Evolutionary conservation across 768 basidiomycete species (phyloP), one percentile per base, ranked within the genome.

Genomic region (Kwoniella pini): DNA sequence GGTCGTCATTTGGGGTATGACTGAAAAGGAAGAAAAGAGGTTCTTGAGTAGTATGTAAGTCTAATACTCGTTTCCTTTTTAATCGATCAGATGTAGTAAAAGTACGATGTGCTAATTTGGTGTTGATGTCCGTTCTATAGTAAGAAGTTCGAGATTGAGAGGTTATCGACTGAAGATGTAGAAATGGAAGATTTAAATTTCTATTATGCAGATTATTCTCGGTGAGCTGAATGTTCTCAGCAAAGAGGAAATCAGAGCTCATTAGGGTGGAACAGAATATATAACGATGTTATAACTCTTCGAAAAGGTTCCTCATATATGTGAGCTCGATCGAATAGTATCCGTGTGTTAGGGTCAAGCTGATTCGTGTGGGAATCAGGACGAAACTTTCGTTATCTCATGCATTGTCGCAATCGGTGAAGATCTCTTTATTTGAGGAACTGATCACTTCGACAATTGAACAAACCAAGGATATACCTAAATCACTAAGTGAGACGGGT

Each of bases 151-250:
- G 93, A 95, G 76, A 84, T 91, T 24, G 94, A 95, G 65, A 89
- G 87, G 74, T 81, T 95, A 44, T 91, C 87, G 33, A 82, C 88
- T 11, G 88, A 94, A 30, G 88, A 89, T 64, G 82, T 93, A 26
- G 93, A 97, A 79, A 93, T 91, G 89, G 94, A 97, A 81, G 94
- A 97, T 74, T 81, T 97, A 31, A 95, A 95, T 80, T 96, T 87
- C 78, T 97, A 97, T 72, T 94, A 94, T 74, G 94, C 94, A 6
- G 92, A 93, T 71, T 97, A 97, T 75, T 94, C 91, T 76, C 86
- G 94, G 91, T 89, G 76, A 56, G 83, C 76, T 22, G 3, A 19
- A 24, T 57, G 19, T 52, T n/a, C 48, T 39, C 3, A 9, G 53
- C 19, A 15, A 22, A 6, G 9, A 36, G 15, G 11, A 4, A 22